Base-by-base conservation (phyloP, 2,329 filamentous ascomycete genomes). In the Diplocarpon rosae region DNA sequence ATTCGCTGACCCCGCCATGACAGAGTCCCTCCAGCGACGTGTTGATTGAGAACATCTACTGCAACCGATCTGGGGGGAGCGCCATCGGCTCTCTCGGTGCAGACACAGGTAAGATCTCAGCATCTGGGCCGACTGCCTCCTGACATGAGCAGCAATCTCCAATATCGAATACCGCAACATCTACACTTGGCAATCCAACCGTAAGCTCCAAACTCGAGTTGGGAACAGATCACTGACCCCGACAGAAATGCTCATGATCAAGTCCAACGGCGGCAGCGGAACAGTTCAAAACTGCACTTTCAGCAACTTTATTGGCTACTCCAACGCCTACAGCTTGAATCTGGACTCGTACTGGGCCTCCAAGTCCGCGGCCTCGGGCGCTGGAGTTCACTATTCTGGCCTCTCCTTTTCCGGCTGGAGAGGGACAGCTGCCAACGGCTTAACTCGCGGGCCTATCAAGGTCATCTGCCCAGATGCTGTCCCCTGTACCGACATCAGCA, bases 191-290 rank as follows among this genome's bases (percentile, higher is more conserved):
- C 56, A 55, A 41, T 62, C 59, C 3, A 65, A 59, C 39, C 59
- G 20, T 24, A 24, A 7, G 20, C 20, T 24, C 20, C 20, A 3
- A 24, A 7, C 3, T 7, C 20, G 4, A 7, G 20, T 7, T 7
- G 20, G 20, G 20, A 7, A 24, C 3, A 7, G 7, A 4, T 7
- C 20, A 24, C 20, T 24, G 20, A 24, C 20, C 20, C 20, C 20
- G 20, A 24, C 20, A 24, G 20, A 65, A 36, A 62, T 65, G 20
- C 52, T 59, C 13, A 63, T 65, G 42, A 65, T 65, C 51, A 65
- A 65, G 45, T 64, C 63, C 9, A 65, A 60, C 45, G 63, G 63
- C 0, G 63, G 63, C 3, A 63, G 63, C 12, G 62, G 62, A 17
- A 64, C 63, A 39, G 62, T 65, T 14, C 61, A 54, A 17, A 59